phyloP scores from a whole-genome alignment of 129 eudicot species.

The Helichrysum umbraculigerum region DNA sequence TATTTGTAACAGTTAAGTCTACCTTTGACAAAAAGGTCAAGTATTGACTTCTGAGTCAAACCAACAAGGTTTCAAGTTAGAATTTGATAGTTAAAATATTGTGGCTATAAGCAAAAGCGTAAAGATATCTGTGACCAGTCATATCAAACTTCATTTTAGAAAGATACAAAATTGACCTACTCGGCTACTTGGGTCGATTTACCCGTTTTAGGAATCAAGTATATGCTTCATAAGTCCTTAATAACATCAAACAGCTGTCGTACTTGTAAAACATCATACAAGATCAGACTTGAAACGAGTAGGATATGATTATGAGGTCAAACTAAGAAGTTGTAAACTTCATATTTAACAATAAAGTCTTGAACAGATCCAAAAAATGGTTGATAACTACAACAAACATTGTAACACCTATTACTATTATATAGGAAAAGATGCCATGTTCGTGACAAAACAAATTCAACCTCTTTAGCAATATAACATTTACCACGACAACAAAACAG shows the following conservation, averaged over 20 bases:
- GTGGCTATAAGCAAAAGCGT: neutral
- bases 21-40: neutral
- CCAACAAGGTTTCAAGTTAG: neutral
- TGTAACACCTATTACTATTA: neutral
- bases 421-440: neutral
- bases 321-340: conserved; percentile 1
- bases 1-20: neutral
- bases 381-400: neutral
- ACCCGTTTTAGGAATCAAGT: neutral
- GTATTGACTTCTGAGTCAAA: conserved; percentile 31
- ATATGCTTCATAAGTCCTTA: neutral
- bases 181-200: neutral
- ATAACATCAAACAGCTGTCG: neutral
- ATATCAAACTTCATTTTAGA: neutral
- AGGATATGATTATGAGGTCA: conserved; percentile 4
- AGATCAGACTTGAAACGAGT: neutral
- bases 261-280: neutral
- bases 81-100: neutral
- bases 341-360: neutral
- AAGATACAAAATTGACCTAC: neutral
- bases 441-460: no score
- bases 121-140: neutral
- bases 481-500: neutral
- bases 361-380: neutral
- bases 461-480: conserved; percentile 1